phyloP scores from a whole-genome alignment of 2,329 filamentous ascomycete species.

The Colletotrichum cereale region DNA sequence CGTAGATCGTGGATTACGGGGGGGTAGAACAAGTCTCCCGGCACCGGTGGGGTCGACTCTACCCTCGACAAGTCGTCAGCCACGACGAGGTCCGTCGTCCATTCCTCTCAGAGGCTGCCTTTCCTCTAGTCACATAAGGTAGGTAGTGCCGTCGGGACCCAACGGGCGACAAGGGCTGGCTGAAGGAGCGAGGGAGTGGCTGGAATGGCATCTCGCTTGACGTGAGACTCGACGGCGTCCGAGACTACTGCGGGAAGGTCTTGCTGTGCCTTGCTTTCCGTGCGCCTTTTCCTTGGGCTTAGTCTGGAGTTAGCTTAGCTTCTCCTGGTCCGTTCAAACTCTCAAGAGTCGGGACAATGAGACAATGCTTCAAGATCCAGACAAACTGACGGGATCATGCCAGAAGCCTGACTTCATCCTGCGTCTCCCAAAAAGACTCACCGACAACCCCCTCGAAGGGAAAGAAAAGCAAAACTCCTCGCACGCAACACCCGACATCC shows the following conservation, averaged over 20 bases:
- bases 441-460: not conserved
- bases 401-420: slow-evolving; percentile 18
- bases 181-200: slow-evolving; percentile 1
- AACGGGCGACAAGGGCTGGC: not conserved
- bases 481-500: slow-evolving; percentile 1
- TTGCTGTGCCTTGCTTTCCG: slow-evolving; percentile 37
- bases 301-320: slow-evolving; percentile 8
- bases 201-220: slow-evolving; percentile 7
- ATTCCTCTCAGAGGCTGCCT: slow-evolving; percentile 11
- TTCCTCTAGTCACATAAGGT: too few species aligned
- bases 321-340: not conserved
- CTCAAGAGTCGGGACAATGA: slow-evolving; percentile 5
- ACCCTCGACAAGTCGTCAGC: slow-evolving; percentile 18
- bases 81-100: not conserved
- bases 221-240: slow-evolving; percentile 19
- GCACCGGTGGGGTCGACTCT: slow-evolving; percentile 21
- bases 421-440: slow-evolving; percentile 17
- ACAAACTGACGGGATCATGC: slow-evolving; percentile 30
- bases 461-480: slow-evolving; percentile 2
- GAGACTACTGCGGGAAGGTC: slow-evolving; percentile 30
- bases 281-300: slow-evolving; percentile 2
- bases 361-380: slow-evolving; percentile 18
- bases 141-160: slow-evolving; percentile 6
- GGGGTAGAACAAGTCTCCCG: not conserved
- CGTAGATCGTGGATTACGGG: slow-evolving; percentile 10